Evolutionary conservation across 2,329 filamentous ascomycete species (phyloP).

Genomic region (Clarireedia paspali): DNA sequence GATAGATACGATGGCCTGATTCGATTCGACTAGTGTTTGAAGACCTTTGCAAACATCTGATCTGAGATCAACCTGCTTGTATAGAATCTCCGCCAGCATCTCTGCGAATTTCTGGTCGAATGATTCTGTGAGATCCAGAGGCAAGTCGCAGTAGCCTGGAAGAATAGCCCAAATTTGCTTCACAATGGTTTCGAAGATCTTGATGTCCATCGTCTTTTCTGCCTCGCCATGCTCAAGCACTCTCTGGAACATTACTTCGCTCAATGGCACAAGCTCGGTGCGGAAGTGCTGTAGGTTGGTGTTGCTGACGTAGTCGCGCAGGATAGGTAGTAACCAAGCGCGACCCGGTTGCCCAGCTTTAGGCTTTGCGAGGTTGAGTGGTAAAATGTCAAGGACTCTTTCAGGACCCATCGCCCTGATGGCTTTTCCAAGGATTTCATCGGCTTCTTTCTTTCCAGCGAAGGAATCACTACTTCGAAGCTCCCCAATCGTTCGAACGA

Average conservation of each 20-base stretch:
- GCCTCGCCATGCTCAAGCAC: conserved; percentile 74
- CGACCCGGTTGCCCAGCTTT: conserved; percentile 72
- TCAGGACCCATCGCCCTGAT: conserved; percentile 86
- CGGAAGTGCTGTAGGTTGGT: conserved; percentile 82
- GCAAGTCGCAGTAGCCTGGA: conserved; percentile 90
- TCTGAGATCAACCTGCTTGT: conserved; percentile 82
- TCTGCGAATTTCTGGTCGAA: conserved; percentile 90
- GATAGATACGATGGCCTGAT: conserved; percentile 68
- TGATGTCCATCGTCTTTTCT: conserved; percentile 91
- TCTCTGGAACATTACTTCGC: conserved; percentile 80
- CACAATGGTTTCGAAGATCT: conserved; percentile 95
- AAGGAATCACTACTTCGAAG: conserved; percentile 84
- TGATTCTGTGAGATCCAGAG: conserved; percentile 65
- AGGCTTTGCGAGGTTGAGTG: conserved; percentile 76
- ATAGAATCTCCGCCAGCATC: conserved; percentile 82
- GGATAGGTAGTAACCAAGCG: conserved; percentile 89
- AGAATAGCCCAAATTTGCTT: conserved; percentile 92
- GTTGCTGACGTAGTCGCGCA: conserved; percentile 85
- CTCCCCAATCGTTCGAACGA: conserved; percentile 76
- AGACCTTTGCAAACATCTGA: conserved; percentile 81
- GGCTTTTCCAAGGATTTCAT: conserved; percentile 80
- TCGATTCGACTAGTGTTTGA: conserved; percentile 84
- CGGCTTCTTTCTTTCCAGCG: conserved; percentile 87
- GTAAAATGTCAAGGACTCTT: conserved; percentile 71
- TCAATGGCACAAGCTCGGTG: conserved; percentile 78